Percentiles rank a stretch among this genome's conserved stretches.
phyloP scores from a whole-genome alignment of 2,329 filamentous ascomycete species.

The Talaromyces sp. region DNA sequence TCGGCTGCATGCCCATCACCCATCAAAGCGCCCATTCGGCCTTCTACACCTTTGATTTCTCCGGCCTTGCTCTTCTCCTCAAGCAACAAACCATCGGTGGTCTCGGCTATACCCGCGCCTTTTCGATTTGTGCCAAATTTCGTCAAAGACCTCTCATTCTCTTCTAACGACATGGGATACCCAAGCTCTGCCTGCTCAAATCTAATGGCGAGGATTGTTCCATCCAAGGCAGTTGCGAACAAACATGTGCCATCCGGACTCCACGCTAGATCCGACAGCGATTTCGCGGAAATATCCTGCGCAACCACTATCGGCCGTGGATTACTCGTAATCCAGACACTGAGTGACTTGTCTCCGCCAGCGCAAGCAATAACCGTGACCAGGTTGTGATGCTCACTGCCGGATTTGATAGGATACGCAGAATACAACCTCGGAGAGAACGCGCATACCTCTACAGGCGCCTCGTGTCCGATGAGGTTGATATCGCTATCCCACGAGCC shows the following conservation, averaged over 20 bases:
- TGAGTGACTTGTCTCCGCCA: constrained; percentile 92
- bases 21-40: constrained; percentile 98
- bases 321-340: constrained; percentile 96
- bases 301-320: constrained; percentile 85
- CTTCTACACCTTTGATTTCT: constrained; percentile 84
- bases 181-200: constrained; percentile 88
- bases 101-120: constrained; percentile 86
- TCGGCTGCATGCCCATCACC: constrained; percentile 67
- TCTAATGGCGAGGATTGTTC: constrained; percentile 74
- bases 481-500: constrained; percentile 94
- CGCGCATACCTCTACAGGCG: constrained; percentile 92
- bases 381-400: constrained; percentile 46
- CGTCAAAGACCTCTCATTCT: constrained; percentile 88
- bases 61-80: constrained; percentile 91
- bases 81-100: constrained; percentile 79
- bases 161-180: constrained; percentile 77
- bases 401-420: constrained; percentile 56
- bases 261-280: constrained; percentile 93
- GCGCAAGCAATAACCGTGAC: constrained; percentile 96
- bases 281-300: constrained; percentile 83
- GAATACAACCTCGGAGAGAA: constrained; percentile 92
- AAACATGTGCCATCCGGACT: constrained; percentile 84
- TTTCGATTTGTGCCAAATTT: constrained; percentile 88
- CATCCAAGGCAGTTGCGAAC: constrained; percentile 84
- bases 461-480: constrained; percentile 95